Base-by-base conservation (phyloP, 192 early-diverging fungal species). In the Backusella psychrophila region DNA sequence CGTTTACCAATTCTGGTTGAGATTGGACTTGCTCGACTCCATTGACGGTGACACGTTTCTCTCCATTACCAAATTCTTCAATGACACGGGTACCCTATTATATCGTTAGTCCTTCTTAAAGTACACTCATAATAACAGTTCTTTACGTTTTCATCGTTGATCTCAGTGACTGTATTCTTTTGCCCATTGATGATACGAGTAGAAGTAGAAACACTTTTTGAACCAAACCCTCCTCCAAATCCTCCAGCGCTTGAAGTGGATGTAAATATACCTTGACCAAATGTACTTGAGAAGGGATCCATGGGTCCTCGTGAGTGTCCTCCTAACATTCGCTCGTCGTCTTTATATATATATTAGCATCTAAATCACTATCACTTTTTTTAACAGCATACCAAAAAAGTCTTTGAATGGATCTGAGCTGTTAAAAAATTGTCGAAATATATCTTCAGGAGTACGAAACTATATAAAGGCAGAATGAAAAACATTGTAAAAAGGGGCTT, bases 401-500 rank as follows among this genome's bases (percentile, higher is more conserved):
- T 59, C 35, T 8, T 36, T 66, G 33, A 81, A 81, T 34, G 76
- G 73, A 59, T 78, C 67, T 29, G 59, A 17, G n/a, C 56, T 68
- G 15, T 71, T 70, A 75, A 83, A 83, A 66, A 83, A 81, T 31
- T 65, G 65, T 14, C 34, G 42, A 41, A 83, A 83, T 21, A 83
- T 71, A 49, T 83, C 80, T 34, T 78, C 66, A 34, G 82, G 82
- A 75, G 72, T 35, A 63, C 81, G 82, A 29, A 83, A 81, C 82
- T 83, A 39, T 29, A 49, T 44, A 34, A 21, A 38, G 11, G 15
- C 4, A 59, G 19, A 41, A 46, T 66, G 52, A 46, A 21, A 23
- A n/a, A 53, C 29, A 12, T 21, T 26, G 23, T 56, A 23, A 39
- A 41, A 3, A 26, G 33, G 33, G 33, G 33, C 33, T 33, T 33